Base-by-base conservation (phyloP, 495 filamentous ascomycete species). In the Trichoderma reesei region DNA sequence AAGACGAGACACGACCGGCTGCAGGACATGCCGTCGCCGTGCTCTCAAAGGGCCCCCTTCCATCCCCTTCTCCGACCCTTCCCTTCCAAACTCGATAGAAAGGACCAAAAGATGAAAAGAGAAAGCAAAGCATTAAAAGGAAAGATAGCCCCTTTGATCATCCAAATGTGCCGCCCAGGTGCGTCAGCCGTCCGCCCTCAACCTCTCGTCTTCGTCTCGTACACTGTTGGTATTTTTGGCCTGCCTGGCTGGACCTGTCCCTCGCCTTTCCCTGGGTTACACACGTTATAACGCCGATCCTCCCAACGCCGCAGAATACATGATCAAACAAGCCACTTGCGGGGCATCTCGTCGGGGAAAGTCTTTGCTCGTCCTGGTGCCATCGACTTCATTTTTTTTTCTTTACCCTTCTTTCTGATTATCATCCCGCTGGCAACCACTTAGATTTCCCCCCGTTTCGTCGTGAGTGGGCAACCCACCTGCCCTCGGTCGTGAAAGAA, bases 231-330 rank as follows among this genome's bases (percentile, higher is more conserved):
- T 56, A 56, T 56, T 56, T 39, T 56, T 56, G 48, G 48, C 48
- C 48, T 56, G 20, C 48, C 48, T 34, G 48, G 48, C 26, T 51
- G 48, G 48, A 33, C 48, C 48, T 34, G 20, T 56, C n/a, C 46
- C 48, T 56, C 48, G 18, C 48, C 48, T n/a, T 31, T 56, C n/a
- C 48, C 48, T 33, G 18, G 20, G 26, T 13, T 33, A 7, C 48
- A 33, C 20, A 33, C 20, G 20, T 33, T 56, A 56, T 33, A 56
- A 56, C 48, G 48, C 48, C 48, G 20, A 34, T 56, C 48, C 48
- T 56, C 20, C 48, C 48, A 56, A 56, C 48, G 48, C 48, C 48
- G 48, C 48, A 56, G 48, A 56, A 56, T 56, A 56, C 26, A 56
- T 56, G 48, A 56, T 56, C 7, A 56, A 56, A 56, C 20, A 56